phyloP scores from a whole-genome alignment of 352 stramenopile species.

The Globisporangium radiosum region DNA sequence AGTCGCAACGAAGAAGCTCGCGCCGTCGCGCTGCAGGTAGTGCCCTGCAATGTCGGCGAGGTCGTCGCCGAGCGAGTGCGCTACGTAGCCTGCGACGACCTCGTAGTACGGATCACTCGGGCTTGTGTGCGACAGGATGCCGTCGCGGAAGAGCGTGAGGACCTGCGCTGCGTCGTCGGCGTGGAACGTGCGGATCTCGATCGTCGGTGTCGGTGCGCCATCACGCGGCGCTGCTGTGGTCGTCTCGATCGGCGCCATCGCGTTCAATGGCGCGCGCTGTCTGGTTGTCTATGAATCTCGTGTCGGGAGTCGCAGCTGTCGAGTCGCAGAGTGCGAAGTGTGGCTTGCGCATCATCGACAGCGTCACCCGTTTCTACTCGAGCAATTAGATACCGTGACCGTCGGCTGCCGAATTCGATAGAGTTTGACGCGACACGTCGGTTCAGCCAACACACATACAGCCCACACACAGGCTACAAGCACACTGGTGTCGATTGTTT shows the following conservation, averaged over 20 bases:
- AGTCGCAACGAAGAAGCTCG: slow-evolving; percentile 29
- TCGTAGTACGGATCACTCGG: slow-evolving; percentile 1
- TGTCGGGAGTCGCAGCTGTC: not conserved
- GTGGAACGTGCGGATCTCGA: slow-evolving; percentile 16
- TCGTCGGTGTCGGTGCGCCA: not conserved
- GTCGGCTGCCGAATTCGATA: not conserved
- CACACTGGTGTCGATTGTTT: too few relatives aligned
- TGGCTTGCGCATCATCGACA: not conserved
- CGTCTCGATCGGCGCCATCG: slow-evolving; percentile 1
- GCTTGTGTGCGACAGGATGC: slow-evolving; percentile 11
- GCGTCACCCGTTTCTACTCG: not conserved
- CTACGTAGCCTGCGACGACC: slow-evolving; percentile 16
- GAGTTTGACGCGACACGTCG: too few relatives aligned
- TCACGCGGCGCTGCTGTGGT: not conserved
- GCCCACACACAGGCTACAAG: too few relatives aligned
- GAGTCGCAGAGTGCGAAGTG: not conserved
- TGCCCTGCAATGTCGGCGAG: slow-evolving; percentile 22
- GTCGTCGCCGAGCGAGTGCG: slow-evolving; percentile 20
- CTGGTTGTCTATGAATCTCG: too few relatives aligned
- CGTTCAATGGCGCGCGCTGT: not conserved
- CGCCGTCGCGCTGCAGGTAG: slow-evolving; percentile 19
- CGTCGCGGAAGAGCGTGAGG: slow-evolving; percentile 15
- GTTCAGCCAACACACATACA: too few relatives aligned
- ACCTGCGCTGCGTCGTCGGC: slow-evolving; percentile 8
- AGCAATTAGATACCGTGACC: not conserved